These are phyloP conservation scores for Alternaria gansuensis DNA, from an alignment of 2,329 filamentous ascomycete species.

Conservation along the genomic window DNA sequence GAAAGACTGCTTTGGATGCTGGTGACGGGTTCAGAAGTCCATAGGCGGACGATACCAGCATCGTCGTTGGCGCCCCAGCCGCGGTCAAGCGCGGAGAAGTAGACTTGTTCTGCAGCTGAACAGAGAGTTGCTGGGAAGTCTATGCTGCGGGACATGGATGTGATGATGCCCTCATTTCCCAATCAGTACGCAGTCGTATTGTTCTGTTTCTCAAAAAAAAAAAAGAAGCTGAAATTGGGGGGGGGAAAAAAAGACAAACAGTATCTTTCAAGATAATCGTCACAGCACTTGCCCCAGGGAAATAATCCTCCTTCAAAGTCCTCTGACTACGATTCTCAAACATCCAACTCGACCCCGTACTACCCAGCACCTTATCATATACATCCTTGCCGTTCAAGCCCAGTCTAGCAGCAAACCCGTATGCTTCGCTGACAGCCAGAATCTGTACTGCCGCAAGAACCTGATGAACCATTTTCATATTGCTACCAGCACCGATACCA, in stretches of 20 bases:
- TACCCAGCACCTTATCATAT: conserved; percentile 59
- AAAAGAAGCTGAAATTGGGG: not conserved
- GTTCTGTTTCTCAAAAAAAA: not conserved
- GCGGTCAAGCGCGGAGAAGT: conserved; percentile 66
- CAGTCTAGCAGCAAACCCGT: conserved; percentile 64
- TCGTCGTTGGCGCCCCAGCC: conserved; percentile 66
- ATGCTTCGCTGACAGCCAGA: conserved; percentile 63
- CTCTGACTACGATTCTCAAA: conserved; percentile 66
- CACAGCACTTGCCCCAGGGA: conserved; percentile 55
- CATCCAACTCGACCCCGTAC: conserved; percentile 62
- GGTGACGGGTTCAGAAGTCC: conserved; percentile 54
- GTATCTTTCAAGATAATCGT: conserved; percentile 61
- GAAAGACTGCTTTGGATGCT: conserved; percentile 39
- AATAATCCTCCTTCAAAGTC: conserved; percentile 63
- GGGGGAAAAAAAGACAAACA: conserved; percentile 21
- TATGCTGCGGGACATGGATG: conserved; percentile 66
- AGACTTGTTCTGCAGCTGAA: conserved; percentile 70
- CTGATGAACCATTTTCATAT: conserved; percentile 67
- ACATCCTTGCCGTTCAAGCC: conserved; percentile 62
- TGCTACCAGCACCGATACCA: conserved; percentile 63
- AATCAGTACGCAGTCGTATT: conserved; percentile 7
- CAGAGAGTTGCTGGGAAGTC: conserved; percentile 69
- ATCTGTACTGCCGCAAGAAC: conserved; percentile 68
- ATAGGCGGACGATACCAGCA: conserved; percentile 65
- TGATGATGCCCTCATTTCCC: conserved; percentile 67